A percentile compares a stretch with the other conserved stretches of the same genome.
Conservation (phyloP, 176 grass and related monocot genomes). For the Aegilops longissima region DNA sequence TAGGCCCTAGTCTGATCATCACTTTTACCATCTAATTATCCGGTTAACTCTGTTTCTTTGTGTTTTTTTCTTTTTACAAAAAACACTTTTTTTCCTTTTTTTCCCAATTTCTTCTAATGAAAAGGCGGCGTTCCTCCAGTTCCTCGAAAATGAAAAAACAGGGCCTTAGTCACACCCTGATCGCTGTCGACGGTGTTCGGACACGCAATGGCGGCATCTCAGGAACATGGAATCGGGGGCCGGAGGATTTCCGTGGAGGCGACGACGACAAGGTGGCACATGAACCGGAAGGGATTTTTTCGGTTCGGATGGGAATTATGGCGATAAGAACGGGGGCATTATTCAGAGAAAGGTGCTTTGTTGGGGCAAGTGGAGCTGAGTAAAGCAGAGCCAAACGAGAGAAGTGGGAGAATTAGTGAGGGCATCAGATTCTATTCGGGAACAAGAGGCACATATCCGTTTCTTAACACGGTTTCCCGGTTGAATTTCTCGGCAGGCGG, state of each 20-base stretch:
- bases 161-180: background rate
- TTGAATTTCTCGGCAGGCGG: background rate
- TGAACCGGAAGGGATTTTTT: background rate
- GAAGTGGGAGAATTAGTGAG: background rate
- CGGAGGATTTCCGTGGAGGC: slow-evolving; percentile 28
- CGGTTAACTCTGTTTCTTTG: no score
- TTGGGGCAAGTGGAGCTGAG: slow-evolving; percentile 17
- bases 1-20: background rate
- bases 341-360: slow-evolving; percentile 43
- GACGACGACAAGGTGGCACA: background rate
- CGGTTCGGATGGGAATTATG: background rate
- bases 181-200: background rate
- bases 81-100: no score
- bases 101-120: no score
- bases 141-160: background rate
- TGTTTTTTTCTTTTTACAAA: no score
- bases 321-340: slow-evolving; percentile 4
- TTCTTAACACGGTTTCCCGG: slow-evolving; percentile 39
- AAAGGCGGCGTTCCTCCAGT: no score
- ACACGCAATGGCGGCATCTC: background rate
- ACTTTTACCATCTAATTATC: background rate
- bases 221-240: background rate
- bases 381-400: slow-evolving; percentile 16
- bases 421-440: slow-evolving; percentile 39
- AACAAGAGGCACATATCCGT: slow-evolving; percentile 32